Evolutionary conservation across 1,139 yeast species (phyloP).

Genomic region (Geotrichum histeridarum): DNA sequence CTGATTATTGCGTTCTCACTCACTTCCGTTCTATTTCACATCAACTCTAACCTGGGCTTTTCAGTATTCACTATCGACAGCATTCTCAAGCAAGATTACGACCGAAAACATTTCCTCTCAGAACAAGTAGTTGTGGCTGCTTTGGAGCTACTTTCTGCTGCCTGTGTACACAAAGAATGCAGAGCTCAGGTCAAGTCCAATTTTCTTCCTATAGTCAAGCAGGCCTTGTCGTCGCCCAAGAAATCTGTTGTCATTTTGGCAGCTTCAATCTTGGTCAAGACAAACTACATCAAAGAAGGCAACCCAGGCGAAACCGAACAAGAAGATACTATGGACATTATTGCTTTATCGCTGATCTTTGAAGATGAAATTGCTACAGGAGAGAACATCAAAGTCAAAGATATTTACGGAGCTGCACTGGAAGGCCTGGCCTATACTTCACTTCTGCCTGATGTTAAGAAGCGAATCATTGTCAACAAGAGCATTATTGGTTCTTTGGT

Average conservation of each 20-base stretch:
- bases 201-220: conserved; percentile 28
- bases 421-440: conserved; percentile 41
- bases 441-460: conserved; percentile 31
- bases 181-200: conserved; percentile 32
- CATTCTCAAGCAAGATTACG: conserved; percentile 22
- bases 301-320: conserved; percentile 18
- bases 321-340: conserved; percentile 23
- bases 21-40: conserved; percentile 66
- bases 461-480: conserved; percentile 25
- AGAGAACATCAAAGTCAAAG: conserved; percentile 14
- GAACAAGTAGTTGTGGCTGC: conserved; percentile 29
- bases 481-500: conserved; percentile 25
- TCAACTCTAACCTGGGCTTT: conserved; percentile 31
- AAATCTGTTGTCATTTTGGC: conserved; percentile 33
- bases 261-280: conserved; percentile 37
- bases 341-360: conserved; percentile 32
- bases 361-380: conserved; percentile 29
- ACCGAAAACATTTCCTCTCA: conserved; percentile 23
- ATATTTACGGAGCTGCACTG: conserved; percentile 29
- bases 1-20: conserved; percentile 53
- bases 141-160: conserved; percentile 35
- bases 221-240: conserved; percentile 27
- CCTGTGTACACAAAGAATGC: conserved; percentile 35
- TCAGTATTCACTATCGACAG: conserved; percentile 17
- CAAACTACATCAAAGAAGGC: conserved; percentile 20